Evolutionary conservation across 257 asterid species (phyloP), one percentile per base, ranked within the genome.

Genomic region (Jasminum sambac): DNA sequence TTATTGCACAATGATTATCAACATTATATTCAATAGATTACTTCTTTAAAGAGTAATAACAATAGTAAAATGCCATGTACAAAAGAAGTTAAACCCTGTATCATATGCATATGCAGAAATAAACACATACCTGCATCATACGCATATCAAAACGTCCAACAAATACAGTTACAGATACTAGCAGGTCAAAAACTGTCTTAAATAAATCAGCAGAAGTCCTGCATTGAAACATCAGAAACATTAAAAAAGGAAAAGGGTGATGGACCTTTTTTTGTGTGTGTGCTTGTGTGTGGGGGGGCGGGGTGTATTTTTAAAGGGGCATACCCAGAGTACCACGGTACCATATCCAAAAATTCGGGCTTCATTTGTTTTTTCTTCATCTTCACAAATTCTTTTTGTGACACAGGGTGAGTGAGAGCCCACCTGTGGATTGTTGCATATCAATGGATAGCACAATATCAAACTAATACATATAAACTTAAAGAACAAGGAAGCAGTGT

Each of bases 91-190:
- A 48, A 48, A 42, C 66, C 26, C 62, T 24, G 42, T 38, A n/a
- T 43, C n/a, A n/a, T n/a, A n/a, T n/a, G n/a, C 55, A 44, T 5
- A 44, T 23, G 68, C 65, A 72, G 48, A 10, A 71, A 46, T 55
- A 41, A 2, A 19, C 58, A n/a, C 11, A 63, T 83, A 94, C 99
- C 97, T 94, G 99, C 99, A 94, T 88, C 96, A 91, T 94, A 42
- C 99, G 98, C 97, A 94, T 94, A 88, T 94, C 99, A 78, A 94
- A 94, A 74, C 99, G 99, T 25, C 99, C 99, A 74, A 94, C 99
- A 79, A 94, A 94, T 67, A 94, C 90, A 48, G 98, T 91, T 64
- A 94, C 99, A 11, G 99, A 94, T 46, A 94, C 99, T 81, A 94
- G 83, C 59, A 94, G 89, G 82, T 94, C 99, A 84, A 94, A 94